These are phyloP conservation scores for Mucor mucedo DNA, from an alignment of 371 early-diverging fungal genomes.

Conservation along the genomic window DNA sequence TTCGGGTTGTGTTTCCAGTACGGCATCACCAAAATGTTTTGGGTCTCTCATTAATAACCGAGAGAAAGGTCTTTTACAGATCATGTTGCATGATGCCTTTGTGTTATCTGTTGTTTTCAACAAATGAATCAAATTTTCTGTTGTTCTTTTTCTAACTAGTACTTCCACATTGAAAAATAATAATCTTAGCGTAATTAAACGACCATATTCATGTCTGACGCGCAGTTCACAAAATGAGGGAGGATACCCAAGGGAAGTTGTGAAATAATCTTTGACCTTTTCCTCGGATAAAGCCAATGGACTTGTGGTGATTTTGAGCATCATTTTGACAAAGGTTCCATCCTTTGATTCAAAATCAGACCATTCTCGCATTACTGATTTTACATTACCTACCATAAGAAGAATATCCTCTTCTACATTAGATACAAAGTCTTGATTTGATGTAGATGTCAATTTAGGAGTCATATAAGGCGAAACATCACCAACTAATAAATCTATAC, in stretches of 20 bases:
- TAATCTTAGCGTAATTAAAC: slow-evolving; percentile 38
- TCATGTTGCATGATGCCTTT: slow-evolving; percentile 31
- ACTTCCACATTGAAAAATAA: slow-evolving; percentile 62
- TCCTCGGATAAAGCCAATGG: slow-evolving; percentile 18
- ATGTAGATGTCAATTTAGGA: slow-evolving; percentile 42
- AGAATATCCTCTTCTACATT: slow-evolving; percentile 44
- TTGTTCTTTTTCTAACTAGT: slow-evolving; percentile 29
- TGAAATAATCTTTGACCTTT: slow-evolving; percentile 30
- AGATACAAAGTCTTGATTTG: slow-evolving; percentile 47
- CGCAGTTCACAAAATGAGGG: slow-evolving; percentile 52
- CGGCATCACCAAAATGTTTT: slow-evolving; percentile 35
- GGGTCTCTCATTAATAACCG: slow-evolving; percentile 58
- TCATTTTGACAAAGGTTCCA: slow-evolving; percentile 49
- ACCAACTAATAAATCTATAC: slow-evolving; percentile 50
- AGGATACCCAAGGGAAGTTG: slow-evolving; percentile 28
- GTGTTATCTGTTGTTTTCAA: slow-evolving; percentile 23
- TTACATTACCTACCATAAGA: slow-evolving; percentile 25
- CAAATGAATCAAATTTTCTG: slow-evolving; percentile 26
- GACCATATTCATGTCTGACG: slow-evolving; percentile 49
- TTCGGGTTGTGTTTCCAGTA: background rate
- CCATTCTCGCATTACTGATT: slow-evolving; percentile 28
- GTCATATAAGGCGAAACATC: slow-evolving; percentile 56
- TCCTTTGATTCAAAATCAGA: slow-evolving; percentile 46
- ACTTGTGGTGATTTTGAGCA: slow-evolving; percentile 30
- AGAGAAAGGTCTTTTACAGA: slow-evolving; percentile 58